phyloP scores from a whole-genome alignment of 2,329 filamentous ascomycete species.

The Sclerotinia borealis region DNA sequence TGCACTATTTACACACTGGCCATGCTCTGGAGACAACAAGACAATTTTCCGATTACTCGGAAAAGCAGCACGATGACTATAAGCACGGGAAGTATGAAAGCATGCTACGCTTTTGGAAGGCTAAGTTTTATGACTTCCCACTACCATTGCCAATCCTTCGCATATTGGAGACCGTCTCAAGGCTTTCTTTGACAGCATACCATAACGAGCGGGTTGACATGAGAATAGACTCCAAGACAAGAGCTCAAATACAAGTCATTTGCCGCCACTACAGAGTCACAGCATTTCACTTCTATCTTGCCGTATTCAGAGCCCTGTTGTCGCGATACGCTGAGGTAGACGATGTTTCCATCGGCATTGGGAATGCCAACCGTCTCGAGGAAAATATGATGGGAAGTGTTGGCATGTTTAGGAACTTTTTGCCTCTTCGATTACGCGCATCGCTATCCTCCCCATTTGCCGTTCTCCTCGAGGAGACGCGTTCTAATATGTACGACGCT shows the following conservation, averaged over 20 bases:
- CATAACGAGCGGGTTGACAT: conserved; percentile 16
- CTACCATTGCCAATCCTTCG: conserved; percentile 33
- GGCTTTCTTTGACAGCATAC: conserved; percentile 21
- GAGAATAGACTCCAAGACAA: conserved; percentile 20
- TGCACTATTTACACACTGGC: background rate
- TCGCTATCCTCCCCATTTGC: conserved; percentile 21
- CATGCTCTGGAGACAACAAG: background rate
- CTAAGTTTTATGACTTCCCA: conserved; percentile 24
- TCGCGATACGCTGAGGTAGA: conserved; percentile 33
- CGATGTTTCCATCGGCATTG: conserved; percentile 42
- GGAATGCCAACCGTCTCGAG: conserved; percentile 40
- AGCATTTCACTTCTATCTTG: conserved; percentile 42
- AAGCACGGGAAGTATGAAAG: conserved; percentile 27
- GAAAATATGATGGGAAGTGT: conserved; percentile 23
- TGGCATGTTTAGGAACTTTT: conserved; percentile 18
- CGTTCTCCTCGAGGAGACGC: conserved; percentile 19
- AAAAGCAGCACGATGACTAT: conserved; percentile 29
- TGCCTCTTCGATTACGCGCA: conserved; percentile 18
- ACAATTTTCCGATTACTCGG: conserved; percentile 36
- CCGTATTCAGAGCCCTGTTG: conserved; percentile 36
- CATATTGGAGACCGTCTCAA: conserved; percentile 22
- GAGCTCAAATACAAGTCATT: conserved; percentile 23
- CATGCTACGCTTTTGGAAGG: conserved; percentile 35
- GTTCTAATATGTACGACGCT: conserved; percentile 32
- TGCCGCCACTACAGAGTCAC: conserved; percentile 30